Evolutionary conservation across 2,329 filamentous ascomycete genomes (phyloP).

Genomic region (Curvularia lunata): DNA sequence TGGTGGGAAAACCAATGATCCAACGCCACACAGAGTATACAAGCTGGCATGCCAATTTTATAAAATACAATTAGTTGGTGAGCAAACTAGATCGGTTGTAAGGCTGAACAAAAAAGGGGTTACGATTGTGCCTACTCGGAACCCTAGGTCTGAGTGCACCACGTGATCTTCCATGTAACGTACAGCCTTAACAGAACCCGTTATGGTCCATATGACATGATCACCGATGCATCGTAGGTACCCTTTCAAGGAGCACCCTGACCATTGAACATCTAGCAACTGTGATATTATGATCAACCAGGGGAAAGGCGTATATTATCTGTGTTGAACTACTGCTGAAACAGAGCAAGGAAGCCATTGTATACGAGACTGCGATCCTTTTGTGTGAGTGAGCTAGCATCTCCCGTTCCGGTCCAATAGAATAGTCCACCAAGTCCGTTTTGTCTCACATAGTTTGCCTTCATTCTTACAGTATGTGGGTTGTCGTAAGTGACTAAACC

Average conservation of each 20-base stretch:
- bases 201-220: background rate
- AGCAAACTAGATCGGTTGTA: background rate
- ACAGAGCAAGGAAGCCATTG: slow-evolving; percentile 64
- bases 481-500: slow-evolving; percentile 84
- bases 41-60: background rate
- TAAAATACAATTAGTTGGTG: background rate
- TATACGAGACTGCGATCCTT: slow-evolving; percentile 63
- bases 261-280: background rate
- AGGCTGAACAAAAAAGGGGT: background rate
- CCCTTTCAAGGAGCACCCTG: background rate
- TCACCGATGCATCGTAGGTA: background rate
- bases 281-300: background rate
- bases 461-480: slow-evolving; percentile 74
- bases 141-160: background rate
- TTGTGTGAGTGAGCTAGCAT: slow-evolving; percentile 58
- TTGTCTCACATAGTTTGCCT: slow-evolving; percentile 75
- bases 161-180: background rate
- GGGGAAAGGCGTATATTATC: background rate
- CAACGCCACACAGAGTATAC: slow-evolving; percentile 8
- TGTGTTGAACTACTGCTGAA: slow-evolving; percentile 31
- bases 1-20: background rate
- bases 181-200: too few relatives aligned
- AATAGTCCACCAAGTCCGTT: slow-evolving; percentile 77
- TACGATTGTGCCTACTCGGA: background rate
- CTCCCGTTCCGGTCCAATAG: slow-evolving; percentile 80